Conservation (phyloP, 108 stramenopile genomes). For the Fistulifera pelliculosa region DNA sequence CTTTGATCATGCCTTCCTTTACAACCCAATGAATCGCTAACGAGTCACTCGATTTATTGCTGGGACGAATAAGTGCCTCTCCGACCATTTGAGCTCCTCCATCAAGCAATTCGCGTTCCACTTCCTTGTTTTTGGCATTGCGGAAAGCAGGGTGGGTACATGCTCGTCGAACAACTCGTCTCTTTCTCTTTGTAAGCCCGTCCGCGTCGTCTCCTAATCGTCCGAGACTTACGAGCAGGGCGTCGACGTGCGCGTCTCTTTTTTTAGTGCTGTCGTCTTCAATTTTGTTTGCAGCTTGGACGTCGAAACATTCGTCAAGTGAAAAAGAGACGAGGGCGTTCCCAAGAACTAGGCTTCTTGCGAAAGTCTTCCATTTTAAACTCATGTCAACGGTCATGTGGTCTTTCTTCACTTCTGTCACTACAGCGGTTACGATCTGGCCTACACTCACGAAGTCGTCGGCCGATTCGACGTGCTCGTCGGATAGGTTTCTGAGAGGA, state of each 20-base stretch:
- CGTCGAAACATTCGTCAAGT: slow-evolving; percentile 63
- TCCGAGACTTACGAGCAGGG: slow-evolving; percentile 43
- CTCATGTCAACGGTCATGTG: slow-evolving; percentile 85
- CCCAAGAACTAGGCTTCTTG: slow-evolving; percentile 72
- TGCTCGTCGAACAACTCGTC: slow-evolving; percentile 67
- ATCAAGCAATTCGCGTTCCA: slow-evolving; percentile 61
- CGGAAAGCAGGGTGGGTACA: slow-evolving; percentile 86
- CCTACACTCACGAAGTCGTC: slow-evolving; percentile 77
- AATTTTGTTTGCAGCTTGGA: slow-evolving; percentile 39
- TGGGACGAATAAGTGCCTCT: slow-evolving; percentile 77
- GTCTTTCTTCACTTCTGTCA: slow-evolving; percentile 88
- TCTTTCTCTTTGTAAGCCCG: slow-evolving; percentile 24
- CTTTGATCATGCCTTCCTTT: slow-evolving; percentile 65
- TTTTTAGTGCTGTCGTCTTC: slow-evolving; percentile 70
- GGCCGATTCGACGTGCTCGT: slow-evolving; percentile 79
- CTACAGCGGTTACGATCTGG: slow-evolving; percentile 65
- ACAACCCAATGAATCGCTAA: slow-evolving; percentile 83
- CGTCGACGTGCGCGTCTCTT: slow-evolving; percentile 63
- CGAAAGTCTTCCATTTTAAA: slow-evolving; percentile 77
- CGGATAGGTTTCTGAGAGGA: slow-evolving; percentile 69
- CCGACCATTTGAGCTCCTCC: slow-evolving; percentile 73
- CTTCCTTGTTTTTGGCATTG: slow-evolving; percentile 61
- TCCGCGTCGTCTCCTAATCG: slow-evolving; percentile 34
- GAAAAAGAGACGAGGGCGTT: slow-evolving; percentile 58
- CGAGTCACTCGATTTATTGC: slow-evolving; percentile 69